Percentiles rank a stretch among this genome's conserved stretches.
phyloP scores from a whole-genome alignment of 257 asterid genomes.

The Scutellaria baicalensis region DNA sequence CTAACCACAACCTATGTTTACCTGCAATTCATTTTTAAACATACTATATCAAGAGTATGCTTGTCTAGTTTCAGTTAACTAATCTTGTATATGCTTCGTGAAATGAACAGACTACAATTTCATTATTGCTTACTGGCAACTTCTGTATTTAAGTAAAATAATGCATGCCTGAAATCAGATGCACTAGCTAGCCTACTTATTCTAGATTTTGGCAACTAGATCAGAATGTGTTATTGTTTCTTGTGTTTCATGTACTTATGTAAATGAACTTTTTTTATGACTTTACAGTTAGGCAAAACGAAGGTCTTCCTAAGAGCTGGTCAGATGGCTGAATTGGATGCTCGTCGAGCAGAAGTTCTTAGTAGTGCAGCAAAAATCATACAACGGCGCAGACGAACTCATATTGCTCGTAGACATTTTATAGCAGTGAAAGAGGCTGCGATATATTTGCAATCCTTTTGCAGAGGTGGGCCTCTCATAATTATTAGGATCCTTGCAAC shows the following conservation, averaged over 20 bases:
- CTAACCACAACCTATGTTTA: background rate
- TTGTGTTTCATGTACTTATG: background rate
- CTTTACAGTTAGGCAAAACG: slow-evolving; percentile 83
- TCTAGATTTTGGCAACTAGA: background rate
- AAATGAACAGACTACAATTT: background rate
- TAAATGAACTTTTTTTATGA: slow-evolving; percentile 14
- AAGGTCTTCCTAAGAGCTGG: slow-evolving; percentile 99
- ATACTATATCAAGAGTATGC: background rate
- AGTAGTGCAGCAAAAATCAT: slow-evolving; percentile 72
- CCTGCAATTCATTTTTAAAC: background rate
- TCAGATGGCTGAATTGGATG: slow-evolving; percentile 98
- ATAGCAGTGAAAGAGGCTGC: slow-evolving; percentile 56
- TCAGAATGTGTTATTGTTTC: background rate
- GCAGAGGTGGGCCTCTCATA: slow-evolving; percentile 61
- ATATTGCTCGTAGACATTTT: slow-evolving; percentile 72
- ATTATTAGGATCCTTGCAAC: background rate
- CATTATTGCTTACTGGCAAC: background rate
- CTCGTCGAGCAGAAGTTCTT: slow-evolving; percentile 92
- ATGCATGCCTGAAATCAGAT: background rate
- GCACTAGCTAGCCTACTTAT: background rate
- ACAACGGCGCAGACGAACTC: slow-evolving; percentile 76
- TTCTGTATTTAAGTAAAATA: background rate
- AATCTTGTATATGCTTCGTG: background rate
- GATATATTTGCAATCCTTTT: slow-evolving; percentile 63
- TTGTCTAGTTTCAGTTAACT: background rate